Evolutionary conservation across 306 rosid species (phyloP), one percentile per base, ranked within the genome.

Genomic region (Begonia peltatifolia): DNA sequence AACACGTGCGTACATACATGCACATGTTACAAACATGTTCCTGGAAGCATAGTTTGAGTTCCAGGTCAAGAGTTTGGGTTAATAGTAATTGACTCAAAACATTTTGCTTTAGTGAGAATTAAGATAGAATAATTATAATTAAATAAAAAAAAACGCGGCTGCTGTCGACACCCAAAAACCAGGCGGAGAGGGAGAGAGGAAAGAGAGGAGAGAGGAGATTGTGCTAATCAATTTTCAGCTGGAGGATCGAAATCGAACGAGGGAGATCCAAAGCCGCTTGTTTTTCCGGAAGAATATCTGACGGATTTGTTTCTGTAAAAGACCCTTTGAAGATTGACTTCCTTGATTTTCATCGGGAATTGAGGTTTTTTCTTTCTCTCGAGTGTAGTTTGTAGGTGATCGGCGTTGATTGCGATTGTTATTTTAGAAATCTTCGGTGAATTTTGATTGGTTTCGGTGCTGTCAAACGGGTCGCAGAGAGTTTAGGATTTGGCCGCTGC

Each of bases 191-290:
- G 14, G 48, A 44, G 48, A 44, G 48, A 10, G 48, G 13, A 44
- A n/a, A 44, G 48, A 44, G 48, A 44, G 48, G 48, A 44, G 48
- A 44, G 48, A 44, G 48, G 11, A 10, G 48, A 10, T 10, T 44
- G 48, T 44, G 48, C 14, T 44, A 44, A 44, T 44, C 48, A 44
- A 44, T 44, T n/a, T 44, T 44, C 48, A 44, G 48, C 48, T 44
- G 48, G 48, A 44, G 14, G 48, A 44, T 44, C 48, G 6, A 44
- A 10, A 44, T 44, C 48, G 12, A 3, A 10, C 48, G 12, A 3
- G 14, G 48, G 14, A 10, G 48, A n/a, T 44, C 48, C 48, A 44
- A 44, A 44, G 14, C 48, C 12, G n/a, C 1, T 44, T 44, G 14
- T 44, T 44, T 44, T 44, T n/a, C n/a, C 48, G 5, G 14, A 44